Conservation (phyloP, 768 basidiomycete species). For the Tulasnella sp. region DNA sequence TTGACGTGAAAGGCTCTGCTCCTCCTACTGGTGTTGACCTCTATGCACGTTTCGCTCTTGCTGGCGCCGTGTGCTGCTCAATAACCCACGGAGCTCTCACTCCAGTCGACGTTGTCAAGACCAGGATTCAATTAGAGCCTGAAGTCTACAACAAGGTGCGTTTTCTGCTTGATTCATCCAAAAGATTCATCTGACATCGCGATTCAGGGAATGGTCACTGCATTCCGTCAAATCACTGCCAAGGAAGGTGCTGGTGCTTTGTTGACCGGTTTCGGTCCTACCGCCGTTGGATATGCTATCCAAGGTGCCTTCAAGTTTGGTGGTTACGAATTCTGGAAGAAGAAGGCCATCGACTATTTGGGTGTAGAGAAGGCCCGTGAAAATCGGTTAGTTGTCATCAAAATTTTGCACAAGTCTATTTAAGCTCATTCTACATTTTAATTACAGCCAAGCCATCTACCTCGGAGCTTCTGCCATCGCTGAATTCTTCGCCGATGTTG, state of each 20-base stretch:
- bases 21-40: conserved; percentile 21
- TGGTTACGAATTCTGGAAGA: conserved; percentile 96
- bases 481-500: conserved; percentile 91
- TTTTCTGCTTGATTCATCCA: neutral
- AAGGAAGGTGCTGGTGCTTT: conserved; percentile 79
- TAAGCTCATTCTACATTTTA: neutral
- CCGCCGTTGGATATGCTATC: conserved; percentile 82
- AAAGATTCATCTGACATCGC: neutral
- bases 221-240: conserved; percentile 50
- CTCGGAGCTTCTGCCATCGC: conserved; percentile 87
- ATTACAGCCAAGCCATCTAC: conserved; percentile 83
- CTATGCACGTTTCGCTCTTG: conserved; percentile 22
- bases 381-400: conserved; percentile 28
- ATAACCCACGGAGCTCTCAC: conserved; percentile 24
- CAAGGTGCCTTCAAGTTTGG: conserved; percentile 99
- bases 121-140: conserved; percentile 25
- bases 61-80: conserved; percentile 23
- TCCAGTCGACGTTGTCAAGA: conserved; percentile 27
- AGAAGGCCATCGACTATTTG: conserved; percentile 75
- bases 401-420: neutral
- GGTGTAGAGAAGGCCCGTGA: conserved; percentile 61
- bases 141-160: conserved; percentile 25
- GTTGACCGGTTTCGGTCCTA: conserved; percentile 92
- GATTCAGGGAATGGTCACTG: conserved; percentile 39
- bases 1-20: conserved; percentile 11